Percentiles rank a stretch among this genome's conserved stretches.
Conservation (phyloP, 2,329 filamentous ascomycete species). For the Fusarium siculi region DNA sequence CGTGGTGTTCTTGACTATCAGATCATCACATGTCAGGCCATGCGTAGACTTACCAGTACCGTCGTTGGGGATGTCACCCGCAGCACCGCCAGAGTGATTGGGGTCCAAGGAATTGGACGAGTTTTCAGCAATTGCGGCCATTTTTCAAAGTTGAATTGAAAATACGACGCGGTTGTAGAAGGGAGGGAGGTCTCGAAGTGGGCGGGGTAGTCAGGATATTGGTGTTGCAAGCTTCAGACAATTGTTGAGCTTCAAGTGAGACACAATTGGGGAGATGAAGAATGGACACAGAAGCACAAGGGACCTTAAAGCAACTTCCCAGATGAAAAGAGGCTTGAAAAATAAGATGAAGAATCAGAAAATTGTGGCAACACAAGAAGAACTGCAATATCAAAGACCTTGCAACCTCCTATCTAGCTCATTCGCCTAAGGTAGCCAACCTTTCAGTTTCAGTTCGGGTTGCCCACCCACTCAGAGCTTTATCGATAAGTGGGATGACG, state of each 20-base stretch:
- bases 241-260: conserved; percentile 39
- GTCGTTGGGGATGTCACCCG: conserved; percentile 69
- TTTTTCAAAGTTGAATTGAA: conserved; percentile 40
- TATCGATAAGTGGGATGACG: conserved; percentile 47
- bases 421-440: conserved; percentile 24
- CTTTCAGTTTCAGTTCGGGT: conserved; percentile 7
- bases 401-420: conserved; percentile 38
- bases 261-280: conserved; percentile 30
- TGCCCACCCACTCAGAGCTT: conserved; percentile 37
- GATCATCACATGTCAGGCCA: conserved; percentile 34
- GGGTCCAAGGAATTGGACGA: conserved; percentile 58
- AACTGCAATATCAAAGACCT: conserved; percentile 40
- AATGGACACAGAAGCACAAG: conserved; percentile 14
- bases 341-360: conserved; percentile 24
- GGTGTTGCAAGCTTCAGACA: conserved; percentile 37
- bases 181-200: conserved; percentile 29
- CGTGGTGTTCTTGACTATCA: conserved; percentile 26
- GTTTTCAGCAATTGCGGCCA: conserved; percentile 50
- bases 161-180: conserved; percentile 28
- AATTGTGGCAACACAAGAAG: conserved; percentile 29
- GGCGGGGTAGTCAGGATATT: conserved; percentile 35
- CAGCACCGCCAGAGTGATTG: conserved; percentile 52
- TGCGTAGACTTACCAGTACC: conserved; percentile 70
- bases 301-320: conserved; percentile 9
- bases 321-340: conserved; percentile 27